Conservation (phyloP, 805 yeast genomes). For the Metschnikowia hibisci region DNA sequence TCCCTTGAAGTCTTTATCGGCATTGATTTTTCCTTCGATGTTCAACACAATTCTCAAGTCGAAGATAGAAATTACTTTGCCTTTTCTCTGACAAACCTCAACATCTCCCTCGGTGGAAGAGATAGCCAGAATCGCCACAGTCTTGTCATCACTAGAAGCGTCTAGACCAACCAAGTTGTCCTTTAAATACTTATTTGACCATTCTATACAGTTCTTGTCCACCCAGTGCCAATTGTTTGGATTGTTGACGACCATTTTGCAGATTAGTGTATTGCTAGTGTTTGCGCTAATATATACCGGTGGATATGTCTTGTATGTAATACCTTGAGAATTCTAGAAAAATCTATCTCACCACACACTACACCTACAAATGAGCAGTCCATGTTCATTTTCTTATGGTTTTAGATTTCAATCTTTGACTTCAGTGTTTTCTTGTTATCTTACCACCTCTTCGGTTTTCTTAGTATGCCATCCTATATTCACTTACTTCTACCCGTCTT, state of each 20-base stretch:
- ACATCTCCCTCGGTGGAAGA: slow-evolving; percentile 87
- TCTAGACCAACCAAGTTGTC: slow-evolving; percentile 53
- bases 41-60: slow-evolving; percentile 68
- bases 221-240: slow-evolving; percentile 99
- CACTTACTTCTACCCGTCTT: neutral
- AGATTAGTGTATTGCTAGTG: neutral
- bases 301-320: slow-evolving; percentile 1
- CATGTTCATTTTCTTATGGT: neutral
- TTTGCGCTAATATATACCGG: neutral
- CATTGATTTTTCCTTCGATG: slow-evolving; percentile 42
- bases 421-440: neutral
- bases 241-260: slow-evolving; percentile 83
- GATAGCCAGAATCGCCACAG: slow-evolving; percentile 40
- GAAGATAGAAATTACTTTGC: slow-evolving; percentile 88
- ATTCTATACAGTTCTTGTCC: slow-evolving; percentile 90
- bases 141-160: slow-evolving; percentile 29
- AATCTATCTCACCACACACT: slow-evolving; percentile 1
- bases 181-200: slow-evolving; percentile 79
- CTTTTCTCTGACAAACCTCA: slow-evolving; percentile 95
- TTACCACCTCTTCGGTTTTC: too few species aligned
- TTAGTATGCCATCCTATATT: too few species aligned
- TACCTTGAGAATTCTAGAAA: slow-evolving; percentile 5
- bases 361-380: neutral
- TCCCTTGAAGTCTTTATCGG: slow-evolving; percentile 51
- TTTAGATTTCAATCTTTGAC: neutral